Percentiles rank a stretch among this genome's conserved stretches.
phyloP scores from a whole-genome alignment of 1,139 yeast genomes.

The Geotrichum candidum region DNA sequence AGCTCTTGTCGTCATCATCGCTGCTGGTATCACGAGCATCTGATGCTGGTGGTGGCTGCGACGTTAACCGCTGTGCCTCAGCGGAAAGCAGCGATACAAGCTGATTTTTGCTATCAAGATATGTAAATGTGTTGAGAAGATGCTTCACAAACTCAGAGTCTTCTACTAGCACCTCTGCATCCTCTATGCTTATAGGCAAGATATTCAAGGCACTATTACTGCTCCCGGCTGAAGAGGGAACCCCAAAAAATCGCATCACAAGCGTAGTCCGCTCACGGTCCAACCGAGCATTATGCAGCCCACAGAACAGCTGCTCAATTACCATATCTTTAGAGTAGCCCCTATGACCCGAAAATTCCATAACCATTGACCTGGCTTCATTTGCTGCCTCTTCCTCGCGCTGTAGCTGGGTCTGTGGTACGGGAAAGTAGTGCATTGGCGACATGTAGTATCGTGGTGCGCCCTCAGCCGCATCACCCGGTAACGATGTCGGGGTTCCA shows the following conservation, averaged over 20 bases:
- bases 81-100: slow-evolving; percentile 5
- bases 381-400: neutral
- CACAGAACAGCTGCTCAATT: neutral
- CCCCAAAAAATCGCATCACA: neutral
- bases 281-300: slow-evolving; percentile 5
- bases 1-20: neutral
- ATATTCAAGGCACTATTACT: neutral
- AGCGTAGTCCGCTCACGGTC: slow-evolving; percentile 12
- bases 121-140: slow-evolving; percentile 8
- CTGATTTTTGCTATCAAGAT: slow-evolving; percentile 10
- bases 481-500: neutral
- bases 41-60: neutral
- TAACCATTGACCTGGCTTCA: neutral
- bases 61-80: neutral
- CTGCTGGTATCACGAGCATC: neutral
- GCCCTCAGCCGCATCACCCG: neutral
- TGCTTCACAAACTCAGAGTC: slow-evolving; percentile 4
- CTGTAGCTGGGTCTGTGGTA: neutral
- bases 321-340: neutral
- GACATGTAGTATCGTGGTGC: neutral
- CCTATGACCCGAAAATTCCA: neutral
- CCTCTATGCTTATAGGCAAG: neutral
- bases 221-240: neutral
- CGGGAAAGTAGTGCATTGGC: neutral
- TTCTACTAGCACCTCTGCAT: neutral